Evolutionary conservation across 2,329 filamentous ascomycete genomes (phyloP).

Genomic region (Botrytis tulipae): DNA sequence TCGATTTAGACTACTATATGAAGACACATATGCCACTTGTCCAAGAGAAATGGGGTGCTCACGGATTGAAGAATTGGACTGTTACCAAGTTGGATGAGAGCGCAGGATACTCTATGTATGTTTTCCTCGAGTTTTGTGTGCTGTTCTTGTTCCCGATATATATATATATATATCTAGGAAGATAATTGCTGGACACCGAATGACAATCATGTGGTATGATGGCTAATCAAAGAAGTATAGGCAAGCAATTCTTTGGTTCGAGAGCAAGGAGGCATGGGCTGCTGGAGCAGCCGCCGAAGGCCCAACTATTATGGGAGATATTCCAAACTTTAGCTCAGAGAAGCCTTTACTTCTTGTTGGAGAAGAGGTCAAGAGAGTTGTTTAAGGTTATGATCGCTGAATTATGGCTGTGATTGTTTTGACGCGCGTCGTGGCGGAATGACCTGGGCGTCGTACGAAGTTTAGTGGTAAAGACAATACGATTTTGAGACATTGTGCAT

Average conservation of each 20-base stretch:
- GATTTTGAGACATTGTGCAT: not conserved
- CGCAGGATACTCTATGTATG: not conserved
- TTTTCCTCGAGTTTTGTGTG: not conserved
- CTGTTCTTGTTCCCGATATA: not conserved
- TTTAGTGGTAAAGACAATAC: not conserved
- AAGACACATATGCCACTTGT: slow-evolving; percentile 19
- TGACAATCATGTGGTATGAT: not conserved
- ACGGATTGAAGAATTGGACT: not conserved
- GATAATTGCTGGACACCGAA: not conserved
- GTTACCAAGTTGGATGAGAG: not conserved
- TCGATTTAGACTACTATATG: slow-evolving; percentile 11
- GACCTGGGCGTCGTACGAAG: not conserved
- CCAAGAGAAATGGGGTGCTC: slow-evolving; percentile 9
- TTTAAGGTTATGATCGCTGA: not conserved
- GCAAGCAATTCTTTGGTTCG: slow-evolving; percentile 4
- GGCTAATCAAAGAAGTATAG: not conserved
- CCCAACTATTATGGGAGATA: not conserved
- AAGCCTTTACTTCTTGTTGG: slow-evolving; percentile 3
- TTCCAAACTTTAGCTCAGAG: slow-evolving; percentile 11
- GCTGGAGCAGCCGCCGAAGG: not conserved
- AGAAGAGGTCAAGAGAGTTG: not conserved
- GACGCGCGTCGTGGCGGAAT: not conserved
- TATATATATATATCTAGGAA: not conserved
- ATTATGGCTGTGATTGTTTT: not conserved
- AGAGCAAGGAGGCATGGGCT: not conserved